Percentiles rank a stretch among this genome's conserved stretches.
Conservation (phyloP, 1,139 yeast species). For the Blastobotrys ciferrii region DNA sequence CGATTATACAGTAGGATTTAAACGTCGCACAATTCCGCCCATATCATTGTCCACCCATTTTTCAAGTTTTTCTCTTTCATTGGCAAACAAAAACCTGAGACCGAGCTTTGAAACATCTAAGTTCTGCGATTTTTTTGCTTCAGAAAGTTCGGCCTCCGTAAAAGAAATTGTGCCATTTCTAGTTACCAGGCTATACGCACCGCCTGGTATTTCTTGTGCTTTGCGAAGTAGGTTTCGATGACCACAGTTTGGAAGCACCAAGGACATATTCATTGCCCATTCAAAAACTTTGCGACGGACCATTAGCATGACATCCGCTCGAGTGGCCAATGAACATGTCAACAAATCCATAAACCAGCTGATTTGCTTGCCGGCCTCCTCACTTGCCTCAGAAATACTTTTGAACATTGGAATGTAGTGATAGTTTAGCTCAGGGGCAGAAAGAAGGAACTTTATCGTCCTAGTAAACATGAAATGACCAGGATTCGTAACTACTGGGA, state of each 20-base stretch:
- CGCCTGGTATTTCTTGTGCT: slow-evolving; percentile 56
- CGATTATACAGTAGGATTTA: not conserved
- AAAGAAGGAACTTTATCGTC: slow-evolving; percentile 42
- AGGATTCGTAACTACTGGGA: slow-evolving; percentile 61
- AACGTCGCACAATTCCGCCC: slow-evolving; percentile 10
- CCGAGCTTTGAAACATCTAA: slow-evolving; percentile 39
- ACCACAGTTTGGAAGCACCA: slow-evolving; percentile 30
- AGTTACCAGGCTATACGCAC: slow-evolving; percentile 60
- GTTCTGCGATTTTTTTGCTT: not conserved
- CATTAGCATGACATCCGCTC: slow-evolving; percentile 52
- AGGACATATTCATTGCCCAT: slow-evolving; percentile 54
- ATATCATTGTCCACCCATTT: slow-evolving; percentile 24
- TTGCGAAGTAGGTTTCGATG: slow-evolving; percentile 45
- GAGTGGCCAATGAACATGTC: slow-evolving; percentile 45
- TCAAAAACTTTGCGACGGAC: slow-evolving; percentile 59
- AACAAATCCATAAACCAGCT: slow-evolving; percentile 64
- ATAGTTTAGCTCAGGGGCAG: slow-evolving; percentile 52
- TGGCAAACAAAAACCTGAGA: slow-evolving; percentile 67
- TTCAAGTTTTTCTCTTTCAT: slow-evolving; percentile 19
- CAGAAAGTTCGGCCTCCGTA: slow-evolving; percentile 55
- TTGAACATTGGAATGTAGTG: slow-evolving; percentile 66
- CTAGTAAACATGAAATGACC: slow-evolving; percentile 72
- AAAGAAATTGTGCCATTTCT: slow-evolving; percentile 59
- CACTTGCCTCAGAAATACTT: slow-evolving; percentile 43
- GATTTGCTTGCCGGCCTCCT: slow-evolving; percentile 54